Conservation (phyloP, 345 rosid genomes). For the Rubroshorea leprosula region DNA sequence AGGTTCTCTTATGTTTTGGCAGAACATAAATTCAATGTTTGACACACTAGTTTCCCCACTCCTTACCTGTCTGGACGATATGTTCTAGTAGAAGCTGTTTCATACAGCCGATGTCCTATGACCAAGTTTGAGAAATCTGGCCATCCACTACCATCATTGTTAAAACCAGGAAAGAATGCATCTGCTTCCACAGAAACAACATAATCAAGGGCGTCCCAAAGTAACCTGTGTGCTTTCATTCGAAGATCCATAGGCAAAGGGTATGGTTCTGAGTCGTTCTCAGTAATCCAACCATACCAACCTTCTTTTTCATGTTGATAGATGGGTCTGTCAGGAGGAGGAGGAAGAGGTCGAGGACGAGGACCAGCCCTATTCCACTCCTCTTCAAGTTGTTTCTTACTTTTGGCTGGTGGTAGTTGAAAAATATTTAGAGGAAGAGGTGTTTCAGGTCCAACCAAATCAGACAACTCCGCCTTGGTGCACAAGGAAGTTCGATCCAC, state of each 20-base stretch:
- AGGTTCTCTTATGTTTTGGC: too few species aligned
- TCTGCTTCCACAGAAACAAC: conserved; percentile 85
- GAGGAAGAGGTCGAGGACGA: conserved; percentile 97
- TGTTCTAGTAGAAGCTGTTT: conserved; percentile 79
- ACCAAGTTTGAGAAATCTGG: conserved; percentile 95
- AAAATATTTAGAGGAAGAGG: conserved; percentile 48
- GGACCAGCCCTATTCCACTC: conserved; percentile 96
- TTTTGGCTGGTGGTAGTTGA: conserved; percentile 47
- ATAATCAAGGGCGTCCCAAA: conserved; percentile 98
- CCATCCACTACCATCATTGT: conserved; percentile 80
- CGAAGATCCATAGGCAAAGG: conserved; percentile 76
- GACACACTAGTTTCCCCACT: conserved; percentile 3
- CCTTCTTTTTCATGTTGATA: conserved; percentile 97
- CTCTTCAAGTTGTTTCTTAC: conserved; percentile 59
- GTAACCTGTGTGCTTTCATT: conserved; percentile 78
- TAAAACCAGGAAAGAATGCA: conserved; percentile 84
- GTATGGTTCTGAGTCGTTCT: conserved; percentile 71
- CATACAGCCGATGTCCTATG: conserved; percentile 94
- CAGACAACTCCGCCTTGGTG: conserved; percentile 63
- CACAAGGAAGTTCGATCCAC: conserved; percentile 79
- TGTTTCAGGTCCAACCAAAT: conserved; percentile 76
- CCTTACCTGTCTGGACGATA: conserved; percentile 85
- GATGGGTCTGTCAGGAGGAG: conserved; percentile 92
- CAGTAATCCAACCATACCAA: conserved; percentile 95
- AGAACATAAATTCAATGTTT: conserved; percentile 1